These are phyloP conservation scores for Sistotremastrum niveocremeum DNA, from an alignment of 768 basidiomycete species.

Conservation along the genomic window DNA sequence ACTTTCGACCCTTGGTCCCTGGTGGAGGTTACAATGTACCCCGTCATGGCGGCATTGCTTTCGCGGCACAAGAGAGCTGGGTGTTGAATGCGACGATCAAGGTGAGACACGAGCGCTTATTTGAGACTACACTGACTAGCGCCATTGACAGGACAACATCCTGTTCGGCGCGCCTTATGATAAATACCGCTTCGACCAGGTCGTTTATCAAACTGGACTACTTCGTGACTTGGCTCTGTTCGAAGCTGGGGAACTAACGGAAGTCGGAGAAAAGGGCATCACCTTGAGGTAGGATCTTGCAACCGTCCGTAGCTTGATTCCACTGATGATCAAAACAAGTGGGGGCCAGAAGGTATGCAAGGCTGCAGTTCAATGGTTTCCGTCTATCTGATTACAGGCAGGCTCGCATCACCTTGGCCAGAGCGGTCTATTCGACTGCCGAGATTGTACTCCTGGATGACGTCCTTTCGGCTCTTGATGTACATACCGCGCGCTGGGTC, in stretches of 20 bases:
- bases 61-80: slow-evolving; percentile 37
- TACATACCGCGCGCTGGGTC: slow-evolving; percentile 23
- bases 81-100: slow-evolving; percentile 31
- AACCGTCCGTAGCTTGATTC: not conserved
- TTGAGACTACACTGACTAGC: no score
- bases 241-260: slow-evolving; percentile 21
- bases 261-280: slow-evolving; percentile 34
- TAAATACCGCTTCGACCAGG: slow-evolving; percentile 35
- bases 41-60: slow-evolving; percentile 30
- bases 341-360: slow-evolving; percentile 23
- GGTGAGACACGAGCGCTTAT: no score
- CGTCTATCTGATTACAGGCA: slow-evolving; percentile 9
- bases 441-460: slow-evolving; percentile 35
- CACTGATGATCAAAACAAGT: slow-evolving; percentile 1
- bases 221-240: slow-evolving; percentile 19
- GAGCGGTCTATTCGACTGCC: slow-evolving; percentile 31
- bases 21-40: slow-evolving; percentile 30
- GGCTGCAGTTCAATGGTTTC: no score
- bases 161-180: slow-evolving; percentile 35
- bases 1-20: slow-evolving; percentile 16
- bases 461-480: slow-evolving; percentile 30
- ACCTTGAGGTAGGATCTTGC: slow-evolving; percentile 12
- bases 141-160: slow-evolving; percentile 34
- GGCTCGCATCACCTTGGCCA: slow-evolving; percentile 31
- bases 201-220: slow-evolving; percentile 27